Evolutionary conservation across 2,329 filamentous ascomycete species (phyloP), one percentile per base, ranked within the genome.

Genomic region (Venturiaceae sp.): DNA sequence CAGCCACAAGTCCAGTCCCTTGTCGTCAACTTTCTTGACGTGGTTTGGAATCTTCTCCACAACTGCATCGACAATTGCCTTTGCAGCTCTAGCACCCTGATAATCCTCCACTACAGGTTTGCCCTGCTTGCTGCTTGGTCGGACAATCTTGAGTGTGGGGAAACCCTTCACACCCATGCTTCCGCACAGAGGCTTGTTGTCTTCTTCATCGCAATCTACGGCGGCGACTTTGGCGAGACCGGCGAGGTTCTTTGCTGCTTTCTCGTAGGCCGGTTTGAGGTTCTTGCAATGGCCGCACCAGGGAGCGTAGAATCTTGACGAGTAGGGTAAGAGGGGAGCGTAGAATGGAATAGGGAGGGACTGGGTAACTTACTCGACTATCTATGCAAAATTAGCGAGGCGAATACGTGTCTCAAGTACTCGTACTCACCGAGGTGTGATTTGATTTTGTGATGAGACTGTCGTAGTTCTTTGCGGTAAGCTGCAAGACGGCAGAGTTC

Each of bases 281-380:
- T 88, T 96, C 75, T 96, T 83, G 77, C 94, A 99, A 75, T 97
- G 94, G 44, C 92, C 94, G 68, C 94, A 97, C 92, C 92, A 97
- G 26, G 92, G 92, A 8, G 92, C 92, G 69, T 96, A 97, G 80
- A 97, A 97, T 75, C 92, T 90, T 70, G n/a, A 41, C 46, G 84
- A 75, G 50, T n/a, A 26, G 16, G 28, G 84, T 80, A 30, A 30
- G 26, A 30, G 26, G 16, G 37, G 44, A 26, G 3, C n/a, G n/a
- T n/a, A n/a, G n/a, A n/a, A n/a, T 50, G 11, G 13, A 21, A n/a
- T 1, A 3, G 21, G 44, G 23, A 30, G 16, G 44, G 44, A 50
- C 23, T 50, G 13, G 23, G 16, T n/a, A 21, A 53, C 71, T 67
- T 68, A 73, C 72, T 74, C 72, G 60, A 74, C 67, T 59, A 74